These are phyloP conservation scores for Boletus hoseneyae DNA, from an alignment of 1,284 basidiomycete genomes.

Conservation along the genomic window DNA sequence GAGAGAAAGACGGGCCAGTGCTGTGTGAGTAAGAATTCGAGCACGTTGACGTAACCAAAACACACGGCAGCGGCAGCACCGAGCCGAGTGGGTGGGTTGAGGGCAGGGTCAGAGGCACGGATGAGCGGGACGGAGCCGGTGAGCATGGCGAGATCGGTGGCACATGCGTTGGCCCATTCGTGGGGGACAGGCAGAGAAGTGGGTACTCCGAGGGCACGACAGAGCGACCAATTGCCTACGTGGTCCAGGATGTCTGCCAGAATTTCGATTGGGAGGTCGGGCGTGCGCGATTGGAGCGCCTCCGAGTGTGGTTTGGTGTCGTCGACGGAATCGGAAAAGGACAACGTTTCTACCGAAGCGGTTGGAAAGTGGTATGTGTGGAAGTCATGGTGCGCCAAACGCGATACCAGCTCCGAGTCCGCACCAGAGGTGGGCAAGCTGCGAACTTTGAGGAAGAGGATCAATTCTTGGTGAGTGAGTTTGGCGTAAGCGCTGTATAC, in stretches of 20 bases:
- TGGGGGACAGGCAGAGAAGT: conserved; percentile 61
- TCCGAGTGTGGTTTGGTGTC: conserved; percentile 23
- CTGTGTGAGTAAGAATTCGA: conserved; percentile 64
- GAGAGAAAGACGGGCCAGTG: conserved; percentile 60
- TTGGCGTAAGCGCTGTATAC: conserved; percentile 56
- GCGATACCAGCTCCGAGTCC: conserved; percentile 57
- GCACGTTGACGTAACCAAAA: conserved; percentile 70
- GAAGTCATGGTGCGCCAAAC: conserved; percentile 68
- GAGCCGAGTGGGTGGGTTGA: conserved; percentile 60
- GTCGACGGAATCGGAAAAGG: conserved; percentile 20
- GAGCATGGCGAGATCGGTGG: conserved; percentile 66
- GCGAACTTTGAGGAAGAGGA: conserved; percentile 70
- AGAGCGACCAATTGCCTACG: conserved; percentile 77
- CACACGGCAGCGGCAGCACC: conserved; percentile 65
- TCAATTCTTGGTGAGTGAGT: conserved; percentile 61
- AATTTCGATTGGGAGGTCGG: conserved; percentile 71
- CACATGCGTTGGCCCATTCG: conserved; percentile 67
- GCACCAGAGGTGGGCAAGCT: conserved; percentile 60
- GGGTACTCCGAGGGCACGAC: conserved; percentile 68
- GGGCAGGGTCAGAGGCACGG: conserved; percentile 51
- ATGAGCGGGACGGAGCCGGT: conserved; percentile 58
- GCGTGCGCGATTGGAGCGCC: conserved; percentile 33
- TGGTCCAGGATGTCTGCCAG: conserved; percentile 73
- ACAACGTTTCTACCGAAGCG: conserved; percentile 20
- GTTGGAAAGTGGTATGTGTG: conserved; percentile 63